Percentiles rank a stretch among this genome's conserved stretches.
Evolutionary conservation across 2,329 filamentous ascomycete genomes (phyloP).

Genomic region (Diplodia sapinea): DNA sequence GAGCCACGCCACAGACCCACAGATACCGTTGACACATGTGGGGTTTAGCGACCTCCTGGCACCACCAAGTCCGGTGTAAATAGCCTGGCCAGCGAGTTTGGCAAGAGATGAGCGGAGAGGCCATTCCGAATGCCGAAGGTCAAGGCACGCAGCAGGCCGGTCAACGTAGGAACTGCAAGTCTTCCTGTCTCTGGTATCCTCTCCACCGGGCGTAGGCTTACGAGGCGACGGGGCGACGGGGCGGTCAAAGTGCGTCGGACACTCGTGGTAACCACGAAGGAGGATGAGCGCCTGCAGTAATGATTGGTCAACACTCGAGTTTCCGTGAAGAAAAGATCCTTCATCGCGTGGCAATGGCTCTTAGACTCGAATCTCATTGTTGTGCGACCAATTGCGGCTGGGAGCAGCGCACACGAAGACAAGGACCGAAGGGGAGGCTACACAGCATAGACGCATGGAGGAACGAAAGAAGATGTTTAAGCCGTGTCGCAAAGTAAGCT

Average conservation of each 20-base stretch:
- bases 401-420: not conserved
- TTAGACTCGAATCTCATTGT: not conserved
- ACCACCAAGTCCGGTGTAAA: not conserved
- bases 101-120: not conserved
- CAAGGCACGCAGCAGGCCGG: not conserved
- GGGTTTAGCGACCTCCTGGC: not conserved
- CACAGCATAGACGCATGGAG: constrained; percentile 19
- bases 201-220: not conserved
- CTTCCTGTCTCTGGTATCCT: not conserved
- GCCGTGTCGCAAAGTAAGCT: constrained; percentile 5
- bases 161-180: not conserved
- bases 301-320: not conserved
- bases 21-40: constrained; percentile 1
- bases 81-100: not conserved
- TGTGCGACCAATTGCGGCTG: constrained; percentile 7
- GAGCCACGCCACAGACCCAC: constrained; percentile 1
- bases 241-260: not conserved
- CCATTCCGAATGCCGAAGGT: not conserved
- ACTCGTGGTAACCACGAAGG: not conserved
- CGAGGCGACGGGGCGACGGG: not conserved
- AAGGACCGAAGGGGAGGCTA: constrained; percentile 13
- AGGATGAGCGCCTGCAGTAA: not conserved
- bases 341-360: constrained; percentile 11
- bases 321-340: constrained; percentile 6
- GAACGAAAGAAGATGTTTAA: constrained; percentile 22